These are phyloP conservation scores for Trametes hirsuta DNA, from an alignment of 1,284 basidiomycete species.

Conservation along the genomic window DNA sequence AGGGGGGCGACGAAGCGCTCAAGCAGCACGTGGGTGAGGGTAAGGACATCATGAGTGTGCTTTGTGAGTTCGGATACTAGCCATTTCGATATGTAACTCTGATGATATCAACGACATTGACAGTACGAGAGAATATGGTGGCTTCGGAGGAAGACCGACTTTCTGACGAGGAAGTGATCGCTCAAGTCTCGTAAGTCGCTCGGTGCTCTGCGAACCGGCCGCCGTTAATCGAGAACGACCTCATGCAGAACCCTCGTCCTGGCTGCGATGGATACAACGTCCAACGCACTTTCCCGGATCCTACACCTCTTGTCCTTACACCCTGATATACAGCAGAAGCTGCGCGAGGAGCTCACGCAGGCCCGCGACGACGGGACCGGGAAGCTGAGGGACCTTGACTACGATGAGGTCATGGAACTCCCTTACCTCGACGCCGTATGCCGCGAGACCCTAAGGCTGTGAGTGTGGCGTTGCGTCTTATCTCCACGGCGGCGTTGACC, in stretches of 20 bases:
- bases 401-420: slow-evolving; percentile 33
- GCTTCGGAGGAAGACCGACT: slow-evolving; percentile 6
- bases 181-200: slow-evolving; percentile 27
- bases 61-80: slow-evolving; percentile 12
- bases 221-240: background rate
- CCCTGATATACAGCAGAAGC: slow-evolving; percentile 10
- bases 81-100: background rate
- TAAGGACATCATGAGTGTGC: slow-evolving; percentile 27
- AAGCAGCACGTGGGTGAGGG: slow-evolving; percentile 18
- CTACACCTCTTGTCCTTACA: slow-evolving; percentile 25
- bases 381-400: slow-evolving; percentile 21
- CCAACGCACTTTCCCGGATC: slow-evolving; percentile 30
- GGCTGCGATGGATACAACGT: slow-evolving; percentile 34
- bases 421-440: slow-evolving; percentile 37
- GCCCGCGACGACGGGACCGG: slow-evolving; percentile 15
- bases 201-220: background rate
- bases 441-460: slow-evolving; percentile 28
- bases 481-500: no score
- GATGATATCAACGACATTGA: background rate
- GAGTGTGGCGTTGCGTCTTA: background rate
- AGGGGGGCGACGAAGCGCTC: slow-evolving; percentile 10
- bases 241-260: slow-evolving; percentile 35
- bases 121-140: background rate
- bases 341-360: slow-evolving; percentile 29
- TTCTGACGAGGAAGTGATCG: slow-evolving; percentile 26